These are phyloP conservation scores for Tripterygium wilfordii DNA, from an alignment of 177 flowering plant genomes.

Conservation along the genomic window DNA sequence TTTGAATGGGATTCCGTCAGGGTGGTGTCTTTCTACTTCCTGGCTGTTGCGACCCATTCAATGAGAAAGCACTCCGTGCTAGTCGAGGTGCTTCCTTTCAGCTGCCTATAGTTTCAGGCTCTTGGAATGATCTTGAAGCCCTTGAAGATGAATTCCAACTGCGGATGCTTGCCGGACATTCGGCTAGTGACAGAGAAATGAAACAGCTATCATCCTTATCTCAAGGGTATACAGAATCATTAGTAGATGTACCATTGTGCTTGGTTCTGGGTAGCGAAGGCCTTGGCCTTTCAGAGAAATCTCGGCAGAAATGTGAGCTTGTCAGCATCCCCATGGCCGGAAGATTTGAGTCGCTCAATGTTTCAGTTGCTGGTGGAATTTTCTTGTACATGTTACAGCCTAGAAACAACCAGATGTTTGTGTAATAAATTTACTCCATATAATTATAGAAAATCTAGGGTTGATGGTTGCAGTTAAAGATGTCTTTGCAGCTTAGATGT, in stretches of 20 bases:
- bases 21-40: conserved; percentile 85
- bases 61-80: conserved; percentile 83
- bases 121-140: conserved; percentile 58
- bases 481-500: no score
- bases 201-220: conserved; percentile 36
- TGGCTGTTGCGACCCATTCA: conserved; percentile 95
- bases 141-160: conserved; percentile 38
- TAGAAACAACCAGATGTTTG: conserved; percentile 2
- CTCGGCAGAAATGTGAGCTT: conserved; percentile 53
- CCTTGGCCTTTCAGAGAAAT: conserved; percentile 61
- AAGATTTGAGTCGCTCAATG: conserved; percentile 85
- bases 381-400: conserved; percentile 67
- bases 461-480: no score
- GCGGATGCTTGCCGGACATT: conserved; percentile 82
- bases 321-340: conserved; percentile 85
- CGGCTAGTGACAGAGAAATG: conserved; percentile 18
- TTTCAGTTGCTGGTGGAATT: conserved; percentile 95
- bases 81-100: conserved; percentile 88
- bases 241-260: conserved; percentile 47
- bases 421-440: conserved; percentile 2
- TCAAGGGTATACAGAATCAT: conserved; percentile 30
- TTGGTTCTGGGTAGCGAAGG: conserved; percentile 89
- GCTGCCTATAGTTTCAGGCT: conserved; percentile 74
- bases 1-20: conserved; percentile 25
- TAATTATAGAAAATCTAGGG: no score